A percentile compares a stretch with the other conserved stretches of the same genome.
Evolutionary conservation across 345 rosid genomes (phyloP).

Genomic region (Boechera divaricarpa): DNA sequence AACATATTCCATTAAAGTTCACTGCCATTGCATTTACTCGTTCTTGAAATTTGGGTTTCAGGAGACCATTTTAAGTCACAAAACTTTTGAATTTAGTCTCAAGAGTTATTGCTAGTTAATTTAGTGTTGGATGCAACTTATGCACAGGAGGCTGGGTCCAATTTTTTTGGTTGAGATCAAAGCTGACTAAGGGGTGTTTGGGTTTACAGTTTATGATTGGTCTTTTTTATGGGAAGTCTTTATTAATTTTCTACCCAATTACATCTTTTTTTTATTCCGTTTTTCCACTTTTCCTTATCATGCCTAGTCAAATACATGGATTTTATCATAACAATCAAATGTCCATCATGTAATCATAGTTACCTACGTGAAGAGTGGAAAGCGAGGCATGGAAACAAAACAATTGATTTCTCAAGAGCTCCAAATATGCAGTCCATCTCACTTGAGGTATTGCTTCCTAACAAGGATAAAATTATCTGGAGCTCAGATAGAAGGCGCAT

Average conservation of each 20-base stretch:
- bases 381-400: conserved; percentile 61
- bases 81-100: not conserved
- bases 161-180: conserved; percentile 1
- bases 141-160: conserved; percentile 15
- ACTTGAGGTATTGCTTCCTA: conserved; percentile 69
- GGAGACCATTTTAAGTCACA: conserved; percentile 9
- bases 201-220: conserved; percentile 19
- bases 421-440: conserved; percentile 66
- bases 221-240: not conserved
- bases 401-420: conserved; percentile 57
- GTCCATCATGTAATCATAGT: conserved; percentile 51
- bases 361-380: conserved; percentile 94
- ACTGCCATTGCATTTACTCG: conserved; percentile 23
- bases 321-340: conserved; percentile 16
- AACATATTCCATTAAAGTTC: conserved; percentile 8
- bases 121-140: conserved; percentile 9
- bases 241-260: not conserved
- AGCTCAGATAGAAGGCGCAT: conserved; percentile 6
- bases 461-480: conserved; percentile 32
- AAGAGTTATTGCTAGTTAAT: not conserved
- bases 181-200: conserved; percentile 4
- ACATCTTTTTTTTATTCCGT: not conserved
- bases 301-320: conserved; percentile 6
- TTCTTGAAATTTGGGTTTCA: conserved; percentile 17
- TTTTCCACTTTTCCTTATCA: conserved; percentile 1